Conservation (phyloP, 1,139 yeast species). For the Meyerozyma carpophila region DNA sequence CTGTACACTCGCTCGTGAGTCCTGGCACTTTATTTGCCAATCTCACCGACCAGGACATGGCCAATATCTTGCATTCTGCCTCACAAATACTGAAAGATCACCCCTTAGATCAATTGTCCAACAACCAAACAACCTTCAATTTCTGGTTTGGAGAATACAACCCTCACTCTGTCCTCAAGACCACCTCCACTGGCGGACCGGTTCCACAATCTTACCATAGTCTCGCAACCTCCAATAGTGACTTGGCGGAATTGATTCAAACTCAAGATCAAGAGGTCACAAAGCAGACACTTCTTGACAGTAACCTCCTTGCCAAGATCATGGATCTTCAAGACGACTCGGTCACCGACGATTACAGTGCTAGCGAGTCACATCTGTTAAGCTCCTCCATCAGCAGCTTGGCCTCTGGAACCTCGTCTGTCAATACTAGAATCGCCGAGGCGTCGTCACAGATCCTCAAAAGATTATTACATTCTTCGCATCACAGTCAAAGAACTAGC, state of each 20-base stretch:
- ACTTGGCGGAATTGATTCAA: background rate
- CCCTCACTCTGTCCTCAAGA: conserved; percentile 14
- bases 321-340: conserved; percentile 22
- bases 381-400: conserved; percentile 35
- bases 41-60: conserved; percentile 27
- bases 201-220: conserved; percentile 19
- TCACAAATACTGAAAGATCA: conserved; percentile 20
- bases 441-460: conserved; percentile 31
- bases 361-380: conserved; percentile 21
- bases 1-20: conserved; percentile 37
- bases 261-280: conserved; percentile 11
- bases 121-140: conserved; percentile 20
- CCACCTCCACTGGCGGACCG: conserved; percentile 11
- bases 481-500: background rate
- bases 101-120: conserved; percentile 23
- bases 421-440: conserved; percentile 22
- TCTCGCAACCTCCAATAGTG: conserved; percentile 18
- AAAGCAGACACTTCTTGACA: conserved; percentile 17
- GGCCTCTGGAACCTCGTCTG: conserved; percentile 24
- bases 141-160: conserved; percentile 33
- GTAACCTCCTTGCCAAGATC: conserved; percentile 16
- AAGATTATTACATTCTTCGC: conserved; percentile 12
- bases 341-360: conserved; percentile 10
- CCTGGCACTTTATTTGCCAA: conserved; percentile 27
- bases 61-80: conserved; percentile 32